phyloP scores from a whole-genome alignment of 2,329 filamentous ascomycete genomes.

The Paramyrothecium sp. region DNA sequence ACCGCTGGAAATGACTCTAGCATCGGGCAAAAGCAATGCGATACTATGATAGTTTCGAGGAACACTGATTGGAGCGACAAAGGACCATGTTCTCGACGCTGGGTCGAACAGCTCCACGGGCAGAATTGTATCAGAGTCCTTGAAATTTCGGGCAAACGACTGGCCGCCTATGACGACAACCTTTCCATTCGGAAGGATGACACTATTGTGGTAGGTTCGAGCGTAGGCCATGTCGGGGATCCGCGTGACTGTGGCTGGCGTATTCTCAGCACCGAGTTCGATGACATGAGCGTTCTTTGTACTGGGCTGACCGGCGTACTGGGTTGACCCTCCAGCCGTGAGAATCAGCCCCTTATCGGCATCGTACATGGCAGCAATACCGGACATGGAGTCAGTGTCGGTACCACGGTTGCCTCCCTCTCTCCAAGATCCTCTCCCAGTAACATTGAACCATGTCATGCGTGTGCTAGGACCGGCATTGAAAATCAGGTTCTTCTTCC shows the following conservation, averaged over 20 bases:
- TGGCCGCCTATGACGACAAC: constrained; percentile 46
- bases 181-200: constrained; percentile 47
- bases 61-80: not conserved
- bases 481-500: constrained; percentile 47
- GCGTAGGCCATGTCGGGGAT: constrained; percentile 26
- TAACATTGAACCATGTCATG: constrained; percentile 56
- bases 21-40: not conserved
- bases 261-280: constrained; percentile 33
- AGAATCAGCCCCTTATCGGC: constrained; percentile 57
- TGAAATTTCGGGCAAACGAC: not conserved
- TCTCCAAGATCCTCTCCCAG: constrained; percentile 21
- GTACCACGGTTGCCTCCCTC: constrained; percentile 40
- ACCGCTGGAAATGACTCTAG: constrained; percentile 1
- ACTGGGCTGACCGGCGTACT: constrained; percentile 41
- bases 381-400: constrained; percentile 51
- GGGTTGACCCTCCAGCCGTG: constrained; percentile 45
- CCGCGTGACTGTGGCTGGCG: not conserved
- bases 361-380: constrained; percentile 57
- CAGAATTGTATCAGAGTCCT: not conserved
- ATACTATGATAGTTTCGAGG: constrained; percentile 1
- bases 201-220: constrained; percentile 43
- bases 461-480: constrained; percentile 50
- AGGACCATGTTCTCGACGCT: not conserved
- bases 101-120: not conserved
- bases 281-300: constrained; percentile 47